Percentiles rank a stretch among this genome's conserved stretches.
phyloP scores from a whole-genome alignment of 345 rosid species.

The Eucalyptus curtisii region DNA sequence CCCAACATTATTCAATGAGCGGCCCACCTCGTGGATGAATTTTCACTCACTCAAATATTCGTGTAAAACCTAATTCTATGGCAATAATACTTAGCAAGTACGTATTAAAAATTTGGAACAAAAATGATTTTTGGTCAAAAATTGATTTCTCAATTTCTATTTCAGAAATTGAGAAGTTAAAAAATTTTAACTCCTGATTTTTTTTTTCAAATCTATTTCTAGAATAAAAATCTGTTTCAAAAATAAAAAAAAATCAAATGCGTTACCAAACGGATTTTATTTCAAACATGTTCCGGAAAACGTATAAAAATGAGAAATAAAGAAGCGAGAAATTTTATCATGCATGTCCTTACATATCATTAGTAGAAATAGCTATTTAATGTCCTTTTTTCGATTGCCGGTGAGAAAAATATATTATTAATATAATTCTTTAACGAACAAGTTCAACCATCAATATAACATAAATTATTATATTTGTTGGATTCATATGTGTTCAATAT shows the following conservation, averaged over 20 bases:
- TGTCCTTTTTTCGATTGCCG: rapidly evolving
- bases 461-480: background rate
- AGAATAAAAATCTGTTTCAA: no score
- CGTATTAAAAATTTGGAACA: no score
- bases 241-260: no score
- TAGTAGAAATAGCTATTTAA: background rate
- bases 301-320: no score
- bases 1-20: background rate
- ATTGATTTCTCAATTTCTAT: no score
- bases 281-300: no score
- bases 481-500: background rate
- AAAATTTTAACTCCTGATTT: no score
- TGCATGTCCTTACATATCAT: background rate
- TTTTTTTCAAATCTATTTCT: no score
- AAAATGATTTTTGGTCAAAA: no score
- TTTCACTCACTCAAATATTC: background rate
- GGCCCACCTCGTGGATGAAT: background rate
- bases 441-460: background rate
- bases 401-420: background rate
- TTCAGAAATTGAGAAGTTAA: no score
- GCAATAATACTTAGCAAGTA: background rate
- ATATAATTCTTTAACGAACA: background rate
- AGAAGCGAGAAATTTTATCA: no score
- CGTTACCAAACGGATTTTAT: no score
- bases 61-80: background rate